A percentile compares a stretch with the other conserved stretches of the same genome.
Evolutionary conservation across 2,329 filamentous ascomycete species (phyloP).

Genomic region (Clarireedia paspali): DNA sequence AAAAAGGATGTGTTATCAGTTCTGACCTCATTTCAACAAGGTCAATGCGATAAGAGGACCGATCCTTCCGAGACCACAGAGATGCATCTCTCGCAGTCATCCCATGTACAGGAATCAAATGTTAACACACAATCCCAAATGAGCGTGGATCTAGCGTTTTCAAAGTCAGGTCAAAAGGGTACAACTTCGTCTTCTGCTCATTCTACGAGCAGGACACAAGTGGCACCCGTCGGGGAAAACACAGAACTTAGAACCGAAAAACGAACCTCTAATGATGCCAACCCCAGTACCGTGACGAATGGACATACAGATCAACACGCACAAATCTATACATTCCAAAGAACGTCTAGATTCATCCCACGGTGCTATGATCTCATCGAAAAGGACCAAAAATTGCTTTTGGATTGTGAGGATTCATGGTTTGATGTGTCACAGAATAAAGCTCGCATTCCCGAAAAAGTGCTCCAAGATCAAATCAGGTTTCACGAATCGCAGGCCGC

Average conservation of each 20-base stretch:
- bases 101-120: background rate
- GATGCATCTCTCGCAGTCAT: background rate
- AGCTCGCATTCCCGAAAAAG: conserved; percentile 29
- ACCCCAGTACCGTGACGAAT: no score
- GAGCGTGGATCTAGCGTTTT: no score
- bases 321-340: conserved; percentile 16
- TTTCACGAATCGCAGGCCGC: conserved; percentile 9
- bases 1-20: background rate
- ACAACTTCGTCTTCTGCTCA: no score
- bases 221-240: no score
- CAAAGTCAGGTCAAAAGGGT: no score
- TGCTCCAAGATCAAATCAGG: conserved; percentile 17
- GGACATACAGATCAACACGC: no score
- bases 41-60: no score
- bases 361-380: conserved; percentile 38
- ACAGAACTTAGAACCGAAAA: background rate
- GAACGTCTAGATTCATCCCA: conserved; percentile 28
- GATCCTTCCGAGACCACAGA: no score
- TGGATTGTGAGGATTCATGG: conserved; percentile 38
- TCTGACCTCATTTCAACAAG: no score
- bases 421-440: conserved; percentile 14
- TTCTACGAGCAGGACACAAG: no score
- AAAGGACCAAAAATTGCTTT: conserved; percentile 40
- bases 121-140: no score
- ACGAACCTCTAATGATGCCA: no score